Base-by-base conservation (phyloP, 768 basidiomycete species). In the Lactarius vividus region DNA sequence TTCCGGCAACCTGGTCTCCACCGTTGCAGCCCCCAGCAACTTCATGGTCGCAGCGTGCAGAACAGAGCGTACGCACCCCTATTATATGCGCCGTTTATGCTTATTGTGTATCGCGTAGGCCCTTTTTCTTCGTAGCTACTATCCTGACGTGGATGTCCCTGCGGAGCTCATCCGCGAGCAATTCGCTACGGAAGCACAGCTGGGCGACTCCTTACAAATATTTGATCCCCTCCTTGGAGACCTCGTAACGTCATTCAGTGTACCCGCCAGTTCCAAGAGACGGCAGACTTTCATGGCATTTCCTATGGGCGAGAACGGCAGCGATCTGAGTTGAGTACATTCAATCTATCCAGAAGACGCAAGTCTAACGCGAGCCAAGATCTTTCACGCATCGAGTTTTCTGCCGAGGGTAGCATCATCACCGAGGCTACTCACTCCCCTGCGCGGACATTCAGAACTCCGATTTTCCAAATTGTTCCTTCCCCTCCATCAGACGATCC, bases 121-220 rank as follows among this genome's bases (percentile, higher is more conserved):
- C 16, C 85, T 86, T 62, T 91, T 91, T 49, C 70, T 78, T 93
- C 84, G 88, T 53, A 86, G 84, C 4, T 82, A 83, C 74, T 81
- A 88, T 61, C 89, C 91, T 1, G 90, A 92, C 67, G 79, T 88
- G 20, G 89, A 92, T 65, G 79, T 94, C 23, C 78, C 88, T 9
- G 77, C 83, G 20, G 85, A 90, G 49, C 76, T 93, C 28, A 80
- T 93, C 53, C 75, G 83, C 59, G 82, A 84, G 33, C 80, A 87
- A 64, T 75, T 91, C n/a, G 74, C 78, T 15, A 77, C 78, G 59
- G 85, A 88, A 55, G 76, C 79, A 16, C 75, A 72, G 49, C 67
- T 76, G 57, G 65, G 70, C 44, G 74, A 72, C 28, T 70, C 75
- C n/a, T 72, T 82, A 18, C 71, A 77, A 33, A 61, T 64, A 13